Percentiles rank a stretch among this genome's conserved stretches.
These are phyloP conservation scores for Cryptococcus jaspeensis DNA, from an alignment of 1,284 basidiomycete species.

Conservation along the genomic window DNA sequence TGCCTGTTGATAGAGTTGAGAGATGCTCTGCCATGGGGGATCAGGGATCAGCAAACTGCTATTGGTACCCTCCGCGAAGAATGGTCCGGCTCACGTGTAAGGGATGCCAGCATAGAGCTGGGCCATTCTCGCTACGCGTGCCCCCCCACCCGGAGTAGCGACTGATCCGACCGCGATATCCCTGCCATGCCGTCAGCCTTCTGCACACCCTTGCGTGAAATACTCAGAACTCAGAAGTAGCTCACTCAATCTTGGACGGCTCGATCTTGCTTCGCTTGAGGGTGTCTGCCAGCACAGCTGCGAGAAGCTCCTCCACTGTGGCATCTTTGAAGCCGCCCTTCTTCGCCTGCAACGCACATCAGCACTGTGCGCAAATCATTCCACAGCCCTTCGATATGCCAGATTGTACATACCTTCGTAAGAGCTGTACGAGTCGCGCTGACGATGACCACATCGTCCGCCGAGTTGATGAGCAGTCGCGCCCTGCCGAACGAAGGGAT, in stretches of 20 bases:
- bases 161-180: conserved; percentile 92
- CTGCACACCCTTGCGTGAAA: conserved; percentile 24
- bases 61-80: too few species aligned
- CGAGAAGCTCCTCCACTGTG: conserved; percentile 82
- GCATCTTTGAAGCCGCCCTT: conserved; percentile 96
- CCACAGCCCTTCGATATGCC: not conserved
- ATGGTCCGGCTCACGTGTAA: conserved; percentile 54
- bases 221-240: too few species aligned
- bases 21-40: conserved; percentile 51
- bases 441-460: conserved; percentile 86
- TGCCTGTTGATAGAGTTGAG: conserved; percentile 90
- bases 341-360: conserved; percentile 51
- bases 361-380: not conserved
- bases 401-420: conserved; percentile 64
- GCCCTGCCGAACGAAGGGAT: conserved; percentile 54
- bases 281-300: conserved; percentile 72
- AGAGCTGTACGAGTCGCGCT: conserved; percentile 84
- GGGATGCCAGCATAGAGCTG: conserved; percentile 89
- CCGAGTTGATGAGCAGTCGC: conserved; percentile 59
- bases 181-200: conserved; percentile 62
- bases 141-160: conserved; percentile 89
- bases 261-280: conserved; percentile 50
- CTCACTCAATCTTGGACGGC: conserved; percentile 45
- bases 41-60: not conserved
- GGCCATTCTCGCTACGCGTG: conserved; percentile 85